Conservation (phyloP, 805 yeast species). For the Kuraishia ogatae region DNA sequence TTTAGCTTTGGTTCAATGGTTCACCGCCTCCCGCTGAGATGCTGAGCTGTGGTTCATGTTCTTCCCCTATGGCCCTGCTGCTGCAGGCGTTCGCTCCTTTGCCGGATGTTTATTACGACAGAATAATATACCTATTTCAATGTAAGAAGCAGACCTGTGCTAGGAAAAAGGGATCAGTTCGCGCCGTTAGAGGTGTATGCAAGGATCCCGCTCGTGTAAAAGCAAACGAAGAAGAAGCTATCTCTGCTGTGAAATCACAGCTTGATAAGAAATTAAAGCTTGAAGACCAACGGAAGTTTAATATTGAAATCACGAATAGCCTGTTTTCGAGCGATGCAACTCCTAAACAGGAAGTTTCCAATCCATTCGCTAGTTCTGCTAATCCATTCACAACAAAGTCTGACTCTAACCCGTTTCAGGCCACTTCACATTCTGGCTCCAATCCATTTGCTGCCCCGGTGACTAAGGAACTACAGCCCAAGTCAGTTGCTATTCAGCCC, state of each 20-base stretch:
- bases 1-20: conserved; percentile 16
- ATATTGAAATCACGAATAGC: conserved; percentile 25
- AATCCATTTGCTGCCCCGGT: neutral
- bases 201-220: conserved; percentile 45
- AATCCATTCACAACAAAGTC: conserved; percentile 21
- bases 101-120: conserved; percentile 62
- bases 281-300: conserved; percentile 32
- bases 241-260: conserved; percentile 30
- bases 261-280: conserved; percentile 34
- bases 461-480: conserved; percentile 11
- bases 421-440: neutral
- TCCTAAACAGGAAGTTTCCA: conserved; percentile 10
- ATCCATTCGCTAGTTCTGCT: conserved; percentile 9
- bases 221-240: conserved; percentile 27
- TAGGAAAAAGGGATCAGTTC: conserved; percentile 58
- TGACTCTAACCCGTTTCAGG: conserved; percentile 31
- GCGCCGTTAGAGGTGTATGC: conserved; percentile 69
- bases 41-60: conserved; percentile 61
- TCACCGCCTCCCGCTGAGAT: conserved; percentile 48
- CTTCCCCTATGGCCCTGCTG: conserved; percentile 50
- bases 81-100: conserved; percentile 79
- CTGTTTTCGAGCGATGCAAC: conserved; percentile 20
- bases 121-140: conserved; percentile 73
- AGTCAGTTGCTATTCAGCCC: conserved; percentile 3
- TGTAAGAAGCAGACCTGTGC: conserved; percentile 62